Base-by-base conservation (phyloP, 179 eudicot species). In the Beta corolliflora region DNA sequence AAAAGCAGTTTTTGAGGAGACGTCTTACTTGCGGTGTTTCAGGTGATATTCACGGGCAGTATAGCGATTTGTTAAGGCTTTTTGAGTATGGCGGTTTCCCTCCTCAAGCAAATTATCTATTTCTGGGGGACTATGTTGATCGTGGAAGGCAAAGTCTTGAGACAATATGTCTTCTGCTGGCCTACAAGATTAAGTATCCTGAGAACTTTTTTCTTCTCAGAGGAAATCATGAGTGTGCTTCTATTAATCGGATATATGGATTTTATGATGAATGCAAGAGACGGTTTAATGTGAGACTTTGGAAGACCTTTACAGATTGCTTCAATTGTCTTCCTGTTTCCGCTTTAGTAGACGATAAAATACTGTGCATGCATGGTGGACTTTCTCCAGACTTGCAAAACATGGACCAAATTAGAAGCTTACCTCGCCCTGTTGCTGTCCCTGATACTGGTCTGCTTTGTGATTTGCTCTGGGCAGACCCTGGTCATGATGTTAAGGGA, bases 1-100 rank as follows among this genome's bases (percentile, higher is more conserved):
- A 50, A 55, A 70, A 70, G 44, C 44, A 36, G 55, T 79, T 55
- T 64, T 36, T 64, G 21, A 21, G 44, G 29, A 70, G 19, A 41
- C 9, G 29, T 15, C 13, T 45, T 16, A n/a, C 29, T 70, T 41
- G 45, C 19, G 29, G 3, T 19, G 13, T 88, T 88, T 83, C 91
- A 95, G 98, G 97, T 84, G 97, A 93, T 88, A 90, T 93, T 82
- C 97, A 95, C 82, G 98, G 98, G 73, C 98, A 93, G 53, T 95
- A 93, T 77, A 95, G 95, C 80, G 98, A 95, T 85, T 87, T 93
- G 50, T 81, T 95, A 76, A 88, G 98, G 84, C 91, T 94, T 56
- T 94, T 94, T 53, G 97, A 94, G 78, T 94, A 94, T 77, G 98
- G 98, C 8, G 94, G 95, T 23, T 94, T 92, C 77, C 97, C 97